Percentiles rank a stretch among this genome's conserved stretches.
These are phyloP conservation scores for Aspergillus flavus DNA, from an alignment of 2,329 filamentous ascomycete genomes.

Conservation along the genomic window DNA sequence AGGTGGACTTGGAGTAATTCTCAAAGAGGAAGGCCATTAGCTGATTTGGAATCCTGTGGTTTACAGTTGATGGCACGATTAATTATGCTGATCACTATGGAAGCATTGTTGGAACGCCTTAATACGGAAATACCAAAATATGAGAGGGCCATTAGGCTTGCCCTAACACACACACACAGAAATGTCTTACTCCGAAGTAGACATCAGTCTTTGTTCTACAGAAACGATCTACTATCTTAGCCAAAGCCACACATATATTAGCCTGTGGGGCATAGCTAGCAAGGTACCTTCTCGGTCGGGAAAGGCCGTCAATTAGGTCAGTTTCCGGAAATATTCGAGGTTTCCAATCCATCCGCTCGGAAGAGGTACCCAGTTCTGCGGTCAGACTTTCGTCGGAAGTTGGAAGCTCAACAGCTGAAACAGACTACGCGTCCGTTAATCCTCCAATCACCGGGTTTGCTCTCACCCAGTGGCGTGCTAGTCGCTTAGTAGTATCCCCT, in stretches of 20 bases:
- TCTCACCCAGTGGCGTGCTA: conserved; percentile 1
- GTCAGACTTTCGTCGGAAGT: neutral
- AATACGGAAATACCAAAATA: neutral
- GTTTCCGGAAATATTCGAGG: conserved; percentile 2
- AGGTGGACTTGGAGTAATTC: conserved; percentile 8
- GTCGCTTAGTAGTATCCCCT: conserved; percentile 2
- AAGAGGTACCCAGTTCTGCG: conserved; percentile 1
- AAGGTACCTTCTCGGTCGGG: conserved; percentile 4
- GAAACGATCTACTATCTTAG: conserved; percentile 1
- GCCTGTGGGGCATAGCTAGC: neutral
- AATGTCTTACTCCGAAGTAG: neutral
- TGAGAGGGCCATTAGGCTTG: neutral
- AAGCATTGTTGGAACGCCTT: neutral
- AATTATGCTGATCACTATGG: neutral
- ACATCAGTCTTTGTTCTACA: neutral
- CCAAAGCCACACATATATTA: conserved; percentile 5
- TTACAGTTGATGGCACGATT: conserved; percentile 1
- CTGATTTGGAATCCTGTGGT: conserved; percentile 8
- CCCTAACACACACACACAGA: neutral
- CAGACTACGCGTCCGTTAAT: conserved; percentile 16
- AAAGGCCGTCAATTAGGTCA: conserved; percentile 5
- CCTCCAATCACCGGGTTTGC: conserved; percentile 17
- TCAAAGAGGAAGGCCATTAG: conserved; percentile 15
- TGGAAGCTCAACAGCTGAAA: conserved; percentile 23
- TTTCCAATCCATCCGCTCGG: neutral